Evolutionary conservation across 306 rosid genomes (phyloP), one percentile per base, ranked within the genome.

Genomic region (Trifolium fragiferum): DNA sequence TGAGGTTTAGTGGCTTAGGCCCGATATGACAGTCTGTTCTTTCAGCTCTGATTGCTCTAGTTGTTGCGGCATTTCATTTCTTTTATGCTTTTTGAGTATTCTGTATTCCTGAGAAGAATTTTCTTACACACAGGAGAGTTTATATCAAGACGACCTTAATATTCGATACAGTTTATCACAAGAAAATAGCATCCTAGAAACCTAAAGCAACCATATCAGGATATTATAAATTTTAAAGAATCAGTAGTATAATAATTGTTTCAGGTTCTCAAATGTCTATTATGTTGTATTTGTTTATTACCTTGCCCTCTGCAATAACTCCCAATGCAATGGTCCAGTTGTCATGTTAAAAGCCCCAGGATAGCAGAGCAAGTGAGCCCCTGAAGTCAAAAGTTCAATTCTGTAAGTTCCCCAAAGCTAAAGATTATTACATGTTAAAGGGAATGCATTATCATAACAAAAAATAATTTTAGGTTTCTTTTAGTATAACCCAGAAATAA

Each of bases 301-400:
- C 99, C 97, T 92, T 51, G 96, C 93, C 73, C 99, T 84, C 83
- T 94, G 98, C 81, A 92, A 80, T 75, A 94, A 81, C 64, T 94
- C 99, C 99, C 99, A 92, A 76, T 94, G 99, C 85, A 94, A 84
- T n/a, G 98, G 96, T 81, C 99, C 98, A 64, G 99, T 94, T 47
- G 99, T 94, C 99, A 92, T 94, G 87, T 94, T 94, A 82, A 94
- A 94, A 49, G 99, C 99, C 81, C 96, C 99, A 16, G 99, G 99
- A 85, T 92, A 94, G 81, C 97, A 94, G 73, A 94, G 83, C 88
- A 94, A 87, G 84, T 90, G 99, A 85, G 99, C 98, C 79, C 99
- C 98, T 94, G 86, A 86, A 46, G 69, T 51, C 78, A 87, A 73
- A 72, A 79, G 51, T 47, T 63, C 62, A 65, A 65, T 71, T 20